These are phyloP conservation scores for Spirogloea muscicola DNA, from an alignment of 139 green algal genomes.

Conservation along the genomic window DNA sequence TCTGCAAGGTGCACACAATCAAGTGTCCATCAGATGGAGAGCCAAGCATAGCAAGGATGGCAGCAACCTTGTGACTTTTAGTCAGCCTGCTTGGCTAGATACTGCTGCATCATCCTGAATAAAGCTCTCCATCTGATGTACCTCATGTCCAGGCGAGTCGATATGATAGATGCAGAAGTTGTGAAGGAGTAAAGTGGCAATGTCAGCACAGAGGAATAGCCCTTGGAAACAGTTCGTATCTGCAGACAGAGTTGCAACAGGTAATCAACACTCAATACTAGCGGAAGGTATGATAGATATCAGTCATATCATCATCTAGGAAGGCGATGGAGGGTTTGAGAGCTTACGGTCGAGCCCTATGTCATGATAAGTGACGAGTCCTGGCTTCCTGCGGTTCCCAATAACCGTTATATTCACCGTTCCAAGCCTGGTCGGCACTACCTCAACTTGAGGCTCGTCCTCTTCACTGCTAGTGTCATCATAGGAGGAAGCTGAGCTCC, in stretches of 20 bases:
- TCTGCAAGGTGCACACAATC: neutral
- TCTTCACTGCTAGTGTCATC: too few relatives aligned
- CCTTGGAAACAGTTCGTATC: conserved; percentile 20
- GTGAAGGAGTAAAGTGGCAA: neutral
- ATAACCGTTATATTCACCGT: too few relatives aligned
- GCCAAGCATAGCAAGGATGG: neutral
- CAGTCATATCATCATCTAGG: too few relatives aligned
- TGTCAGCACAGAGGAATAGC: conserved; percentile 12
- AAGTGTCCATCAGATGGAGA: neutral
- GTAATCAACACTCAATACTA: too few relatives aligned
- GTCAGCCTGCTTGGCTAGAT: neutral
- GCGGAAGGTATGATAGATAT: too few relatives aligned
- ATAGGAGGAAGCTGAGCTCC: too few relatives aligned
- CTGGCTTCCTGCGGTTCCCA: too few relatives aligned
- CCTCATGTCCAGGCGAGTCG: conserved; percentile 24
- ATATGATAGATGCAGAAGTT: conserved; percentile 36
- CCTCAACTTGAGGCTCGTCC: too few relatives aligned
- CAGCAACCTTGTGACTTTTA: neutral
- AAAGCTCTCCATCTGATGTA: neutral
- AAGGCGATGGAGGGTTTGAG: too few relatives aligned
- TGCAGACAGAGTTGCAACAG: neutral
- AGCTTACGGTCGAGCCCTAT: too few relatives aligned
- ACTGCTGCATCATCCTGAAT: neutral
- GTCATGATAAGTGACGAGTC: too few relatives aligned
- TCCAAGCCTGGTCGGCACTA: too few relatives aligned